These are phyloP conservation scores for Coccinonectria pachysandricola DNA, from an alignment of 2,329 filamentous ascomycete species.

Conservation along the genomic window DNA sequence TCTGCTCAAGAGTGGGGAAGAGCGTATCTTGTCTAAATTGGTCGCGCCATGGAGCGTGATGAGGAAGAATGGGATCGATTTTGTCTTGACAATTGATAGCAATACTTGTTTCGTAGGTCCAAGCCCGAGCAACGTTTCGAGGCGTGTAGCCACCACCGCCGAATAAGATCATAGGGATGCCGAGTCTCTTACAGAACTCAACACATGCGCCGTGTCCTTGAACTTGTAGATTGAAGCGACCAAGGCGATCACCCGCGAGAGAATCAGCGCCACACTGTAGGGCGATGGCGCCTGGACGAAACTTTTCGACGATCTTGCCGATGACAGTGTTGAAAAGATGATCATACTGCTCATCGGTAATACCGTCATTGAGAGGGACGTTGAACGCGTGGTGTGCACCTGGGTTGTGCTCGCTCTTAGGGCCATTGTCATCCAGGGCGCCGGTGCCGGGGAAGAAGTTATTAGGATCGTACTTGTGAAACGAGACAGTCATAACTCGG, in stretches of 20 bases:
- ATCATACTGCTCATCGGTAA: conserved; percentile 83
- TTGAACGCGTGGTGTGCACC: conserved; percentile 87
- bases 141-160: conserved; percentile 95
- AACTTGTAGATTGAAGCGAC: conserved; percentile 94
- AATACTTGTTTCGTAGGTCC: conserved; percentile 93
- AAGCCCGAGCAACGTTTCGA: conserved; percentile 88
- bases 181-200: conserved; percentile 72
- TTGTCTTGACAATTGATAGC: conserved; percentile 65
- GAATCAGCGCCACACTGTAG: conserved; percentile 95
- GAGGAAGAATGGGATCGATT: conserved; percentile 63
- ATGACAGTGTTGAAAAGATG: conserved; percentile 77
- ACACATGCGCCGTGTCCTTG: conserved; percentile 89
- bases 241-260: conserved; percentile 83
- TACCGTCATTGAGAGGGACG: conserved; percentile 80
- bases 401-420: conserved; percentile 70
- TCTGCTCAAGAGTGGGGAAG: conserved; percentile 74
- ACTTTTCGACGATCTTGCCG: conserved; percentile 66
- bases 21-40: conserved; percentile 84
- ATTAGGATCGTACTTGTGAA: conserved; percentile 85
- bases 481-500: conserved; percentile 84
- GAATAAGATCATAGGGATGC: conserved; percentile 76
- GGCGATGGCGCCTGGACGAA: conserved; percentile 83
- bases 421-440: conserved; percentile 76
- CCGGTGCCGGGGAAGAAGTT: conserved; percentile 88
- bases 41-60: conserved; percentile 73